Base-by-base conservation (phyloP, 192 early-diverging fungal genomes). In the Dimargaris cristalligena region DNA sequence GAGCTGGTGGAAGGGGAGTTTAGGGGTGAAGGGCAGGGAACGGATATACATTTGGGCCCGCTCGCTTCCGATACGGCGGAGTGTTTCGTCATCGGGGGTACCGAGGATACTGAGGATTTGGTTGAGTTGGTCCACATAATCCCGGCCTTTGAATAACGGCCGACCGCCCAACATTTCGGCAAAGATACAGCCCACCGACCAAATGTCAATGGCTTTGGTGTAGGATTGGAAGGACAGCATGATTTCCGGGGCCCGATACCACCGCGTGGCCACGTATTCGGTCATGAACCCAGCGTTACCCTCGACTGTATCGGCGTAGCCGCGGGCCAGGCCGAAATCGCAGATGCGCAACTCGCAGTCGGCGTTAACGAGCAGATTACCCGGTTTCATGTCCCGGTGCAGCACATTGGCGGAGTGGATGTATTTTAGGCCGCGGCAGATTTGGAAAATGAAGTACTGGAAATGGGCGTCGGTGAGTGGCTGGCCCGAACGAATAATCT, bases 121-220 rank as follows among this genome's bases (percentile, higher is more conserved):
- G 71, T 94, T 95, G 63, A 99, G 76, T 71, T 99, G 95, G 67
- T 99, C 93, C n/a, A 96, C 93, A 67, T 76, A 94, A 76, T 98
- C 95, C 35, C 86, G 78, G 25, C 95, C 95, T 64, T 93, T 97
- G 73, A 97, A 99, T 59, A 99, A 75, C 9, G 92, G 90, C 69
- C 86, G 87, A 26, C 86, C 83, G 54, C 89, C 89, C 44, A 94
- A 78, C 66, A 99, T 83, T 72, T 99, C 96, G 28, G 94, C 93
- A 74, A 99, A 94, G 55, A 99, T 97, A 68, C 96, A 99, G 18
- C 96, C 96, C 28, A 99, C 88, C 4, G 89, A 89, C 94, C 94
- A 96, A 79, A 97, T 95, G 64, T 96, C 96, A 62, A 89, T 97
- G 30, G 96, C 94, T 84, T 99, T 99, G 60, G 94, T 97, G 74